Percentiles rank a stretch among this genome's conserved stretches.
phyloP scores from a whole-genome alignment of 768 basidiomycete species.

The Tylopilus felleus region DNA sequence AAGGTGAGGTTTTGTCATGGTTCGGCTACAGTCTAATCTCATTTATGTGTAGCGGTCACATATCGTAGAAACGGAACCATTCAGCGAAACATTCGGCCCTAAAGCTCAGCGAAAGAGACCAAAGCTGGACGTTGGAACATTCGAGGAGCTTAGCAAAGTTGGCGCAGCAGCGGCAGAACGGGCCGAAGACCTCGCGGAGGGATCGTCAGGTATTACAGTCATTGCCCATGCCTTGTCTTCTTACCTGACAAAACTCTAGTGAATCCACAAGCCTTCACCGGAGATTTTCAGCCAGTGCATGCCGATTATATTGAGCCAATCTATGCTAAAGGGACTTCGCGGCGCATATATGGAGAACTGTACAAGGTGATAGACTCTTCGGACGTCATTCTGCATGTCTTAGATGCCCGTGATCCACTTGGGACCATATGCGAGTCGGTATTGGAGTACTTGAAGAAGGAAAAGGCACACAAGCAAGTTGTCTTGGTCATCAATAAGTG shows the following conservation, averaged over 20 bases:
- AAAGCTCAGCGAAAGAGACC: constrained; percentile 94
- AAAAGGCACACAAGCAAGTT: constrained; percentile 96
- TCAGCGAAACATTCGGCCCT: constrained; percentile 90
- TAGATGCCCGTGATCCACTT: constrained; percentile 93
- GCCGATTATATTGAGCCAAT: constrained; percentile 86
- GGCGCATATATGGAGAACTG: constrained; percentile 94
- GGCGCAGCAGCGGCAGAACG: constrained; percentile 55
- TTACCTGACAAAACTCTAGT: constrained; percentile 9
- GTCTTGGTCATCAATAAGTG: constrained; percentile 98
- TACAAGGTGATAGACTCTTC: constrained; percentile 99
- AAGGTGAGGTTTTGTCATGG: constrained; percentile 49
- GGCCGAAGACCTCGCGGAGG: constrained; percentile 36
- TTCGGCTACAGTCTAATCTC: neutral
- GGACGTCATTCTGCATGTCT: constrained; percentile 90
- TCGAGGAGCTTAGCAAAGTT: constrained; percentile 81
- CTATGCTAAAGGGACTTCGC: constrained; percentile 92
- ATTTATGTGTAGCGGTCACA: constrained; percentile 65
- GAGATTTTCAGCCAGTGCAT: constrained; percentile 55
- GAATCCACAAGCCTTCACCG: constrained; percentile 12
- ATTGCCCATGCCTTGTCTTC: neutral
- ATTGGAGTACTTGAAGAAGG: constrained; percentile 89
- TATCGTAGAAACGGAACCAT: constrained; percentile 95
- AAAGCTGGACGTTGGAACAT: constrained; percentile 80
- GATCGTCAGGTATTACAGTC: constrained; percentile 41
- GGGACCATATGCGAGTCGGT: constrained; percentile 95